A percentile compares a stretch with the other conserved stretches of the same genome.
phyloP scores from a whole-genome alignment of 1,284 basidiomycete species.

The Cryptococcus hybrid region DNA sequence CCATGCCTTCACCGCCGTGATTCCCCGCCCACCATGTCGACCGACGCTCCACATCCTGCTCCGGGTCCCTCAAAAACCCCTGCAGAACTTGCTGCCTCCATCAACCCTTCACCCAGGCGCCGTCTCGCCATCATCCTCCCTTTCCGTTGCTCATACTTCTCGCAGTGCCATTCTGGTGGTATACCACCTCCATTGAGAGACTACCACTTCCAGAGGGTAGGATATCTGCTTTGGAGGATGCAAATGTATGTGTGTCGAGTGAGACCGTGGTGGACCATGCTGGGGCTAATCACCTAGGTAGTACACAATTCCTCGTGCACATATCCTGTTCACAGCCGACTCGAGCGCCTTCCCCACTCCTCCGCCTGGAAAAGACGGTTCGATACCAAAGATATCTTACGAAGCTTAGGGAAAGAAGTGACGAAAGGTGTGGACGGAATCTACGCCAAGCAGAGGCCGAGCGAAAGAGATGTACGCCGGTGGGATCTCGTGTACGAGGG shows the following conservation, averaged over 20 bases:
- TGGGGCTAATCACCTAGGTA: not conserved
- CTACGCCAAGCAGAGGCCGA: conserved; percentile 9
- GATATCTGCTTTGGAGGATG: conserved; percentile 52
- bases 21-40: not conserved
- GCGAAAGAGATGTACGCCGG: not conserved
- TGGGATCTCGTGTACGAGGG: conserved; percentile 16
- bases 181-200: conserved; percentile 78
- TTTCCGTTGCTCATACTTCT: conserved; percentile 74
- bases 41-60: not conserved
- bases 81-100: conserved; percentile 11
- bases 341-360: conserved; percentile 28
- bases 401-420: conserved; percentile 23
- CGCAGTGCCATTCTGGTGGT: conserved; percentile 83
- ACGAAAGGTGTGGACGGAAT: conserved; percentile 35
- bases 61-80: conserved; percentile 1
- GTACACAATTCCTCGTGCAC: conserved; percentile 14
- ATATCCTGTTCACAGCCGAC: conserved; percentile 38
- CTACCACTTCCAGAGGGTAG: conserved; percentile 66
- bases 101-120: conserved; percentile 27
- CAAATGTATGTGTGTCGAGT: not conserved
- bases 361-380: conserved; percentile 22
- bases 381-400: conserved; percentile 18
- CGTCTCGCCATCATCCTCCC: conserved; percentile 52
- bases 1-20: too few relatives aligned
- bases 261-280: too few relatives aligned